Base-by-base conservation (phyloP, 2,329 filamentous ascomycete species). In the Hypoxylon sp. region DNA sequence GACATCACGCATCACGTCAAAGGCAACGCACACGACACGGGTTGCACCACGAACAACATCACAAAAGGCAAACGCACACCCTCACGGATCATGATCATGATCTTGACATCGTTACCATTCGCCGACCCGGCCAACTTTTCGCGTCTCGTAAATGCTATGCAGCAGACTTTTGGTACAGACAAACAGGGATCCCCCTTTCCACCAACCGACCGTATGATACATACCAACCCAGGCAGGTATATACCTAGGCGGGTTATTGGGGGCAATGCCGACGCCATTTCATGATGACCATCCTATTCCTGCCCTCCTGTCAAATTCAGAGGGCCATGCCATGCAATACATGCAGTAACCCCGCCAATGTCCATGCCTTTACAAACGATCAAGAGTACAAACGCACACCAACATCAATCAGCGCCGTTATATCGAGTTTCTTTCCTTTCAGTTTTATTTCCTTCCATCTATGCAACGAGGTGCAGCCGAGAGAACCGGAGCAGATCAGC, bases 121-220 rank as follows among this genome's bases (percentile, higher is more conserved):
- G 61, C 30, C 30, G 5, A 7, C 3, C 6, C 52, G n/a, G 38
- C 62, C 57, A 44, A 57, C 55, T 55, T 59, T 59, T 63, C 52
- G 53, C 61, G 33, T 56, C 42, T 62, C 52, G 67, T 66, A 71
- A 69, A 73, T 69, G 71, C 70, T 68, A 40, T 40, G 36, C 36
- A 67, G 54, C 50, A 68, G 69, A 68, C 63, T 71, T 64, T 70
- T 71, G 65, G 48, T 72, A 73, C 70, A 72, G 57, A 67, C 61
- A 71, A 68, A 71, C 65, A 62, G 61, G 61, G 40, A 52, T 54
- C 53, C 64, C 61, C 53, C 50, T 65, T 65, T 66, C 61, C 65
- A 33, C 50, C 46, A 55, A 38, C 45, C 30, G 18, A 42, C 46
- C 51, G 40, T 44, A 14, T 12, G 12, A 11, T 33, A 33, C 42